Evolutionary conservation across 192 early-diverging fungal genomes (phyloP).

Genomic region (Backusella tarrabulga): DNA sequence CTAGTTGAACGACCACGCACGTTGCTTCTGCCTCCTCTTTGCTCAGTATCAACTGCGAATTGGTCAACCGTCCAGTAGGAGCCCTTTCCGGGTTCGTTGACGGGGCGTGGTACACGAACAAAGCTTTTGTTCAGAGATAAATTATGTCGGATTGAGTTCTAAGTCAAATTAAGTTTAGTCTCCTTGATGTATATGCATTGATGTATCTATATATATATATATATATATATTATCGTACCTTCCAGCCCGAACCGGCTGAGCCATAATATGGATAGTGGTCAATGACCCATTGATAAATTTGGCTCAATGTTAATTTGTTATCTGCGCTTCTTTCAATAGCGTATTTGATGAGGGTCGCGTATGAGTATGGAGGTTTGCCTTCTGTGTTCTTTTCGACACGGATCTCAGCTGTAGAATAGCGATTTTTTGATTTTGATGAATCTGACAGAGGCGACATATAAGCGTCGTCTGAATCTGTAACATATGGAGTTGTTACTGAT

Average conservation of each 20-base stretch:
- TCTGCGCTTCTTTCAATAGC: conserved; percentile 67
- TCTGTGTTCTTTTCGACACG: conserved; percentile 34
- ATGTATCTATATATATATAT: neutral
- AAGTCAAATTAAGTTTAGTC: conserved; percentile 22
- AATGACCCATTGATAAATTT: conserved; percentile 78
- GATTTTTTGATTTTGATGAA: conserved; percentile 11
- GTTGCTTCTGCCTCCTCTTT: conserved; percentile 12
- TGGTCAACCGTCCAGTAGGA: conserved; percentile 80
- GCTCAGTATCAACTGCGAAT: conserved; percentile 33
- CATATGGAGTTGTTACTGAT: neutral
- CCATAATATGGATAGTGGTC: conserved; percentile 74
- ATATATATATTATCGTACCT: conserved; percentile 22
- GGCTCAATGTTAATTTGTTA: conserved; percentile 70
- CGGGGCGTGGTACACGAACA: conserved; percentile 70
- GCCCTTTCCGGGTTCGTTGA: conserved; percentile 86
- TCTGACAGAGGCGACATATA: conserved; percentile 13
- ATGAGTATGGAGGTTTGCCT: conserved; percentile 75
- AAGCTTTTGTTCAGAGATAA: conserved; percentile 82
- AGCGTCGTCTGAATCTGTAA: neutral
- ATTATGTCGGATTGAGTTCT: conserved; percentile 89
- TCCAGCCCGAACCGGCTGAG: conserved; percentile 65
- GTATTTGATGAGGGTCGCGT: conserved; percentile 75
- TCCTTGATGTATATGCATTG: neutral
- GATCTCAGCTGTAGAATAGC: conserved; percentile 17
- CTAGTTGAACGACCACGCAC: conserved; percentile 27